A percentile compares a stretch with the other conserved stretches of the same genome.
phyloP scores from a whole-genome alignment of 805 yeast species.

The Saturnispora ahearnii region DNA sequence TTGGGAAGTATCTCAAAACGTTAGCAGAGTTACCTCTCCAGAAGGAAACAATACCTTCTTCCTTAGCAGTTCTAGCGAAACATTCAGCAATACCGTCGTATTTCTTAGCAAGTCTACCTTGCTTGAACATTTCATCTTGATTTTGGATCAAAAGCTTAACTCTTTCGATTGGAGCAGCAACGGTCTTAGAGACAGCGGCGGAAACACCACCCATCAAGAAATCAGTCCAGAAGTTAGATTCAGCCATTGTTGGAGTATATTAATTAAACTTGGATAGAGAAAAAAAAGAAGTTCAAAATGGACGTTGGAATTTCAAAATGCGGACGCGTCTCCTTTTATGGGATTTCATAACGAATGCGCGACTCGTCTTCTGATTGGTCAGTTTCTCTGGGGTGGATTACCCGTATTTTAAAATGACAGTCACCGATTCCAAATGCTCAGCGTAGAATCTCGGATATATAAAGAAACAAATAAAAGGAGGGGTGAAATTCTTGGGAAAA shows the following conservation, averaged over 20 bases:
- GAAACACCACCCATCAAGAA: constrained; percentile 98
- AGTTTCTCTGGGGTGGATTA: background rate
- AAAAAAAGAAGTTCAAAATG: constrained; percentile 8
- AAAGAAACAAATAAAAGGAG: background rate
- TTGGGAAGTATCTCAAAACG: constrained; percentile 98
- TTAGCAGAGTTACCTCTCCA: constrained; percentile 99
- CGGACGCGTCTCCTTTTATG: constrained; percentile 3
- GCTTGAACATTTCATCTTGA: constrained; percentile 97
- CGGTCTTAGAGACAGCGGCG: constrained; percentile 97
- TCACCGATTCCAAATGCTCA: background rate
- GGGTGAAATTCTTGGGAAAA: no score
- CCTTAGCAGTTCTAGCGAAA: constrained; percentile 89
- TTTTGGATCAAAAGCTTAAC: constrained; percentile 93
- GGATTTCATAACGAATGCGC: background rate
- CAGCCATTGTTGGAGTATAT: constrained; percentile 16
- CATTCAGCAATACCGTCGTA: constrained; percentile 90
- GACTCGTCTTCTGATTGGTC: background rate
- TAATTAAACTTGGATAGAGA: constrained; percentile 11
- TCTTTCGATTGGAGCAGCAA: constrained; percentile 95
- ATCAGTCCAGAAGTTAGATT: constrained; percentile 46
- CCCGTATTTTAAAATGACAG: background rate
- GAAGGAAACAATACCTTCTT: constrained; percentile 88
- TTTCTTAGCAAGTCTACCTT: constrained; percentile 81
- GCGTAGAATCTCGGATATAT: background rate
- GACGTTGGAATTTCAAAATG: background rate